Evolutionary conservation across 108 stramenopile species (phyloP), one percentile per base, ranked within the genome.

Genomic region (Discostella pseudostelligera): DNA sequence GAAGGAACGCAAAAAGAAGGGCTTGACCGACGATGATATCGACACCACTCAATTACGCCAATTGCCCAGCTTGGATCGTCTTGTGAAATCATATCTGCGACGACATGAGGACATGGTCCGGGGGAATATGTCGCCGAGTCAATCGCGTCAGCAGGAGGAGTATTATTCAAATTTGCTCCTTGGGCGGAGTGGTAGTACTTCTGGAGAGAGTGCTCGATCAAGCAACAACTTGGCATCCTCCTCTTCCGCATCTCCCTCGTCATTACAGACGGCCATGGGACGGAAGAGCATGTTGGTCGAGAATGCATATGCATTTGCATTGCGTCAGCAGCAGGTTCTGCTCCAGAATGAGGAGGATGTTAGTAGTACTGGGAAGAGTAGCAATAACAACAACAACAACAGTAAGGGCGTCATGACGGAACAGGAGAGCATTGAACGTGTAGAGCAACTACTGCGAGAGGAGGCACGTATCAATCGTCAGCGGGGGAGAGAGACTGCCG

Each of bases 291-390:
- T 84, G 25, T 24, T 81, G 25, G 21, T 89, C 7, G 83, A 80
- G 57, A 85, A 87, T 56, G 86, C 91, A 1, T 87, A 92, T 69
- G 87, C 83, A 13, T 83, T 87, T 47, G 87, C 92, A 0, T 56
- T 88, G 61, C 81, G 82, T 32, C 92, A 93, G 72, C 81, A 89
- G 59, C 75, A 93, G 59, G 57, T 88, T 16, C 69, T 86, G 84
- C 45, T 83, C 29, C 72, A 71, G 12, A 57, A 75, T 26, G 62
- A 76, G 25, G 49, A 49, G 0, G n/a, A n/a, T n/a, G n/a, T n/a
- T n/a, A n/a, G n/a, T n/a, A n/a, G n/a, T n/a, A n/a, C n/a, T n/a
- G n/a, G n/a, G n/a, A n/a, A n/a, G n/a, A n/a, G n/a, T n/a, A n/a
- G n/a, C n/a, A n/a, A n/a, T n/a, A n/a, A n/a, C n/a, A n/a, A n/a